Evolutionary conservation across 2,329 filamentous ascomycete genomes (phyloP), one percentile per base, ranked within the genome.

Genomic region (Trichoderma koningiopsis): DNA sequence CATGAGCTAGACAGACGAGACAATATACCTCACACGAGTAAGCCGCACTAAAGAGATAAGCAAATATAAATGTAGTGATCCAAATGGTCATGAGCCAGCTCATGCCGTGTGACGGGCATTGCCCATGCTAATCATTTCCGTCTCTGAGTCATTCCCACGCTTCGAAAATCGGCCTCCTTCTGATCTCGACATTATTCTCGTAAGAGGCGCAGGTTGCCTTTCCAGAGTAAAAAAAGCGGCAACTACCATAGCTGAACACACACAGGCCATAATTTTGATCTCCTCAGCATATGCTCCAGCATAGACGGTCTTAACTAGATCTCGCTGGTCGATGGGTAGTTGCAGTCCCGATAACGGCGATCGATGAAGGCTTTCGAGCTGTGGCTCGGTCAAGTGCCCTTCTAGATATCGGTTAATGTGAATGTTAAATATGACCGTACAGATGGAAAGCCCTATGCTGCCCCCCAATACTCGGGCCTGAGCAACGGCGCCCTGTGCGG

Each of bases 401-500:
- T 76, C 73, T 13, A 87, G 77, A 43, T 80, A 75, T 33, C 72
- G 71, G 56, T 82, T 79, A 53, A 83, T 79, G 65, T 81, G 79
- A 37, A 76, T 73, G 73, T 87, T 87, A 76, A 88, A 85, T 13
- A 90, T 81, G 16, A 88, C 83, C n/a, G 85, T 88, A 72, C 87
- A 88, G 29, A 85, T 76, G 0, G 87, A 84, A 55, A 90, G 81
- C 1, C 88, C 88, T 33, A 89, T 81, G 47, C 85, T 85, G 3
- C 88, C 88, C 1, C 88, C 88, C 2, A 90, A 78, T 0, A 89
- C 85, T 16, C 88, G 83, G 1, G 85, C 83, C 76, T 90, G 88
- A 1, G 88, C 86, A 11, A 89, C 81, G 5, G 87, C 84, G 0
- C 87, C 88, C 72, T 89, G 87, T 0, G 86, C 87, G 2, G 87